Evolutionary conservation across 352 stramenopile species (phyloP).

Genomic region (Plasmopara muralis): DNA sequence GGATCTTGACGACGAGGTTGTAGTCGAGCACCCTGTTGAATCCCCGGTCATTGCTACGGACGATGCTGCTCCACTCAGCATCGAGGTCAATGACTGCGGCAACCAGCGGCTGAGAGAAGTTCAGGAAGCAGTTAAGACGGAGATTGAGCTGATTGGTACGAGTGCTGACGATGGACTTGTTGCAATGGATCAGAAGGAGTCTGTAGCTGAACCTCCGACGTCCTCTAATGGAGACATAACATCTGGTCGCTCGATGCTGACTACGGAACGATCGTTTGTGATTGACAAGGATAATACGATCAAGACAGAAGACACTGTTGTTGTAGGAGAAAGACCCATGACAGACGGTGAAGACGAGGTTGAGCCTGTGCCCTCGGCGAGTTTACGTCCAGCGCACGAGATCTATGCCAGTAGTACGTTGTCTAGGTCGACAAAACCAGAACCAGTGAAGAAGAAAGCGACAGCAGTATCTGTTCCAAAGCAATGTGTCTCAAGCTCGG

Average conservation of each 20-base stretch:
- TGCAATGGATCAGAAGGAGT: slow-evolving; percentile 8
- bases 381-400: slow-evolving; percentile 6
- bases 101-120: slow-evolving; percentile 1
- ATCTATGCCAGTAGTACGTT: slow-evolving; percentile 7
- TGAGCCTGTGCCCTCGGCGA: slow-evolving; percentile 11
- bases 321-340: slow-evolving; percentile 49
- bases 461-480: slow-evolving; percentile 14
- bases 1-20: neutral
- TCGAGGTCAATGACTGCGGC: neutral
- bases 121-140: neutral
- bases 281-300: slow-evolving; percentile 55
- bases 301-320: slow-evolving; percentile 53
- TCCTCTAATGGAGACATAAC: slow-evolving; percentile 2
- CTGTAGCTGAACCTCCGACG: slow-evolving; percentile 4
- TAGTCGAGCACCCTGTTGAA: neutral
- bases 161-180: slow-evolving; percentile 6
- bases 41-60: neutral
- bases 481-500: slow-evolving; percentile 26
- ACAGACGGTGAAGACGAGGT: slow-evolving; percentile 54
- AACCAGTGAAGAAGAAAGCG: slow-evolving; percentile 4
- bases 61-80: neutral
- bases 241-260: slow-evolving; percentile 42
- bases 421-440: slow-evolving; percentile 5
- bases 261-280: slow-evolving; percentile 59
- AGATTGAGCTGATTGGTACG: neutral